phyloP scores from a whole-genome alignment of 768 basidiomycete species.

The Suillus fuscotomentosus region DNA sequence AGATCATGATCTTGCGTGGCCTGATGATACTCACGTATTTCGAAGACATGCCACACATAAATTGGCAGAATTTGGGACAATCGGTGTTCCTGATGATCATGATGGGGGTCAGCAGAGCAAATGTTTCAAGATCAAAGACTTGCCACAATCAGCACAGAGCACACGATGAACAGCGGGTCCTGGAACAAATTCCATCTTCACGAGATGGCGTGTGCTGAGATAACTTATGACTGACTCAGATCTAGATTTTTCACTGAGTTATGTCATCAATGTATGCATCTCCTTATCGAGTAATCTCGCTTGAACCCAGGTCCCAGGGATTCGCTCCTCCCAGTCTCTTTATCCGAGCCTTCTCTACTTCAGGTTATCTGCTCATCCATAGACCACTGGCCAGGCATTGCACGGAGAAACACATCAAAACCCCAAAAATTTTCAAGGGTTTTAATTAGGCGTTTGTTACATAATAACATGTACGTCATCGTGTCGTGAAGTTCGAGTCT shows the following conservation, averaged over 20 bases:
- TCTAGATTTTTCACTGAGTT: background rate
- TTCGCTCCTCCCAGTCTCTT: background rate
- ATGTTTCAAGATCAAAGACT: slow-evolving; percentile 15
- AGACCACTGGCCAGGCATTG: background rate
- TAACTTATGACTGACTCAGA: background rate
- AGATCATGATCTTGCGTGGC: background rate
- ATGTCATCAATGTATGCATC: background rate
- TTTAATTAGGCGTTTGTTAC: background rate
- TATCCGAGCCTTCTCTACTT: background rate
- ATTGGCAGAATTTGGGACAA: slow-evolving; percentile 91
- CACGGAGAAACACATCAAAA: background rate
- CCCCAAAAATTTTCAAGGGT: background rate
- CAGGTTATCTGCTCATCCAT: background rate
- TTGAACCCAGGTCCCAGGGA: background rate
- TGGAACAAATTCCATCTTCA: slow-evolving; percentile 75
- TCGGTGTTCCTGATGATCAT: slow-evolving; percentile 62
- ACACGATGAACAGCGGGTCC: slow-evolving; percentile 77
- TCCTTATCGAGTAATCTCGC: background rate
- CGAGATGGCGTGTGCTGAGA: background rate
- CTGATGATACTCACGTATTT: slow-evolving; percentile 61
- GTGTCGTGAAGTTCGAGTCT: background rate
- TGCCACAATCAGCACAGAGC: slow-evolving; percentile 88
- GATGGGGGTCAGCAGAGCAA: slow-evolving; percentile 5
- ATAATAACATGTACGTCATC: too few relatives aligned
- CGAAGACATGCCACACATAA: slow-evolving; percentile 86